Conservation (phyloP, 345 rosid species). For the Xanthoceras sorbifolium region DNA sequence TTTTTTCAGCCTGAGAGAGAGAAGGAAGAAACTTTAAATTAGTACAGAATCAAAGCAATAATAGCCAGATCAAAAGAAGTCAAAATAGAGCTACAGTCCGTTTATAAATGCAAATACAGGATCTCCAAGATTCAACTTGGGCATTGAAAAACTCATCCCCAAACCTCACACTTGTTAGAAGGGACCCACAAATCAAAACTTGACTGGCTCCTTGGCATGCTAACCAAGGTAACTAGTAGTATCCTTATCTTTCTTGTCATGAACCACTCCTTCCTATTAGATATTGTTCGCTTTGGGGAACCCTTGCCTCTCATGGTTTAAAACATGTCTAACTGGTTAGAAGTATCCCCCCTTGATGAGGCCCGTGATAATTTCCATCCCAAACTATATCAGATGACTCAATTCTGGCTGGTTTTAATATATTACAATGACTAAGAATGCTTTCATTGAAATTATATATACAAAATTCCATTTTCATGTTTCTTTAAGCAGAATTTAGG, state of each 20-base stretch:
- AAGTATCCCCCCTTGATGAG: too few relatives aligned
- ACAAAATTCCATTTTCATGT: too few relatives aligned
- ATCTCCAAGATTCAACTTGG: background rate
- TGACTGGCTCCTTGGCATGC: background rate
- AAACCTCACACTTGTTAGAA: slow-evolving; percentile 8
- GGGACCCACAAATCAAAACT: slow-evolving; percentile 7
- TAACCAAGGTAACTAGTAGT: background rate
- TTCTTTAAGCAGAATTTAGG: background rate
- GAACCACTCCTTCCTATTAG: too few relatives aligned
- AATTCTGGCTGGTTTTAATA: too few relatives aligned
- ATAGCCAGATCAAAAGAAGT: background rate
- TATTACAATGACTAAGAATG: background rate
- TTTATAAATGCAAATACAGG: slow-evolving; percentile 5
- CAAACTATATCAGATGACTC: too few relatives aligned
- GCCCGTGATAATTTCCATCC: too few relatives aligned
- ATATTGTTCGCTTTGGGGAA: too few relatives aligned
- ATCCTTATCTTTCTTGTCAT: background rate
- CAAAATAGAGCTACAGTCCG: slow-evolving; percentile 17
- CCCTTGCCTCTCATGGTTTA: too few relatives aligned
- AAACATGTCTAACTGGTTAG: too few relatives aligned
- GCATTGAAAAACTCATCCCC: slow-evolving; percentile 13
- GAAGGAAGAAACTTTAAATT: slow-evolving; percentile 14
- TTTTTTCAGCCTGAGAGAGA: slow-evolving; percentile 59
- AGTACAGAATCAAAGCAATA: slow-evolving; percentile 4
- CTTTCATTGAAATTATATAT: background rate